phyloP scores from a whole-genome alignment of 768 basidiomycete genomes.

The Rhodotorula babjevae region DNA sequence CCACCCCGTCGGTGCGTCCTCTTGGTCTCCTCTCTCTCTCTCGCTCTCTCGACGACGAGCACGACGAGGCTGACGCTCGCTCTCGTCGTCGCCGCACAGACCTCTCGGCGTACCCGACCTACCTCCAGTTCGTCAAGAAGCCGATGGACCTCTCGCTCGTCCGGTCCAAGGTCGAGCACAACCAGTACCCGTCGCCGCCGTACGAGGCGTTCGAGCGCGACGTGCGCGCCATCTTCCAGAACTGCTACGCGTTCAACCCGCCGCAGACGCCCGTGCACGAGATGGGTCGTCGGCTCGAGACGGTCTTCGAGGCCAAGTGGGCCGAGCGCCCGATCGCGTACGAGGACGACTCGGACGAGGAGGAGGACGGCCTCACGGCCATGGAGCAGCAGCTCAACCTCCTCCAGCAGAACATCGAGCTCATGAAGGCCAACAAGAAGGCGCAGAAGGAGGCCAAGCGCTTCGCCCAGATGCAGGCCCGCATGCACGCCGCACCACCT shows the following conservation, averaged over 20 bases:
- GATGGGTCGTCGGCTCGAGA: slow-evolving; percentile 77
- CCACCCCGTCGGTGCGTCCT: slow-evolving; percentile 78
- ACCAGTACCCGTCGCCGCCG: slow-evolving; percentile 60
- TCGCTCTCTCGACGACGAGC: background rate
- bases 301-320: slow-evolving; percentile 91
- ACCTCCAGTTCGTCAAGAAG: slow-evolving; percentile 80
- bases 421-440: slow-evolving; percentile 62
- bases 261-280: slow-evolving; percentile 77
- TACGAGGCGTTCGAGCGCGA: slow-evolving; percentile 80
- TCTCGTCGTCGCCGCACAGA: slow-evolving; percentile 52
- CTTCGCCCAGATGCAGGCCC: slow-evolving; percentile 22
- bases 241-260: slow-evolving; percentile 90
- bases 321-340: slow-evolving; percentile 57
- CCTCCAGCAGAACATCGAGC: slow-evolving; percentile 64
- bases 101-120: slow-evolving; percentile 66
- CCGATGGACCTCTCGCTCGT: slow-evolving; percentile 95
- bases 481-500: slow-evolving; percentile 9
- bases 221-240: slow-evolving; percentile 89
- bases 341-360: slow-evolving; percentile 23
- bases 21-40: background rate
- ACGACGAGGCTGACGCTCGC: background rate
- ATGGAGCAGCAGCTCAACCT: slow-evolving; percentile 79
- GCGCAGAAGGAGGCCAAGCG: slow-evolving; percentile 63
- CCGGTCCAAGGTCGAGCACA: slow-evolving; percentile 71
- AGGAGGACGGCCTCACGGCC: slow-evolving; percentile 55